Evolutionary conservation across 2,329 filamentous ascomycete genomes (phyloP).

Genomic region (Fusarium tupiense): DNA sequence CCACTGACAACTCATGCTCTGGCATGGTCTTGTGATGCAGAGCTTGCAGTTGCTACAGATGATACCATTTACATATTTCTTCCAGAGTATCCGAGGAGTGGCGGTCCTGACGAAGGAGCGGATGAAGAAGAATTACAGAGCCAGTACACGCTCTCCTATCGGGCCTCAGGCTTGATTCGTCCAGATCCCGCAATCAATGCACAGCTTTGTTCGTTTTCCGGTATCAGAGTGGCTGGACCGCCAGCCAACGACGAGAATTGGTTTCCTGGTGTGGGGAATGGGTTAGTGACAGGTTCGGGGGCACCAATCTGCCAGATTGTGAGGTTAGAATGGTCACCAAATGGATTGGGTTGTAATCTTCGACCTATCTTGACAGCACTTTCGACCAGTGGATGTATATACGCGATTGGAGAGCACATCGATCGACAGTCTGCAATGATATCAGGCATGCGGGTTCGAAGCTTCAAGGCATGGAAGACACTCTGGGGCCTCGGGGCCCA

Average conservation of each 20-base stretch:
- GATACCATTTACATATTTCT: slow-evolving; percentile 64
- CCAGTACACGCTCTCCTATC: slow-evolving; percentile 49
- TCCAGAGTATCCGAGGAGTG: slow-evolving; percentile 53
- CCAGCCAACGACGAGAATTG: slow-evolving; percentile 42
- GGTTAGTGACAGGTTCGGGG: slow-evolving; percentile 58
- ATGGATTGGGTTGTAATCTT: slow-evolving; percentile 64
- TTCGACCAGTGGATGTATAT: slow-evolving; percentile 60
- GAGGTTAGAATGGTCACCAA: slow-evolving; percentile 65
- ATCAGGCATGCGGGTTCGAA: slow-evolving; percentile 49
- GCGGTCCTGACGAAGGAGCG: slow-evolving; percentile 41
- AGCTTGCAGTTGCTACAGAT: slow-evolving; percentile 66
- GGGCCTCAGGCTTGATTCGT: slow-evolving; percentile 47
- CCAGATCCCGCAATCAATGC: slow-evolving; percentile 58
- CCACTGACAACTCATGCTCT: slow-evolving; percentile 56
- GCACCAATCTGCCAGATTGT: slow-evolving; percentile 65
- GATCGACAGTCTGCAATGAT: slow-evolving; percentile 43
- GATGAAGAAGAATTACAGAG: slow-evolving; percentile 42
- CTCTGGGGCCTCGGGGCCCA: slow-evolving; percentile 66
- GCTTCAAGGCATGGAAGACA: slow-evolving; percentile 61
- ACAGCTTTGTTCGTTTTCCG: slow-evolving; percentile 54
- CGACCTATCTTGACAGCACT: slow-evolving; percentile 63
- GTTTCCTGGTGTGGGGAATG: slow-evolving; percentile 56
- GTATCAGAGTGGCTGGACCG: slow-evolving; percentile 46
- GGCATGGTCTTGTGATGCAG: slow-evolving; percentile 66
- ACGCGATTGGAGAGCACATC: slow-evolving; percentile 61